A percentile compares a stretch with the other conserved stretches of the same genome.
These are phyloP conservation scores for Dictyostelium firmibasis DNA, from an alignment of 78 protist genomes.

Conservation along the genomic window DNA sequence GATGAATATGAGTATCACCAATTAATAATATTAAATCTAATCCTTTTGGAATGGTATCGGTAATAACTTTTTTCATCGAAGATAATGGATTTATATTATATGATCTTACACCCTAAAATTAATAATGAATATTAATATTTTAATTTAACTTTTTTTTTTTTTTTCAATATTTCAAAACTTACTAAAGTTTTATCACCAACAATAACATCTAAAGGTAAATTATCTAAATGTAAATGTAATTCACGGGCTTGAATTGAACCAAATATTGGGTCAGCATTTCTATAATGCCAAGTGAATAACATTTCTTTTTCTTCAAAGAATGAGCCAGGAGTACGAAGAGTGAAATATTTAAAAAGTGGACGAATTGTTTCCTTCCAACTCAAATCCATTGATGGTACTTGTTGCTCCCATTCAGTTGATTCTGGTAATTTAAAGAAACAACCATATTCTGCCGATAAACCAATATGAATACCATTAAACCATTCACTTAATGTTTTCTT, in stretches of 20 bases:
- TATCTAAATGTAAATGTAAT: slow-evolving; percentile 65
- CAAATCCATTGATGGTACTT: slow-evolving; percentile 54
- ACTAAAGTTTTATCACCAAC: slow-evolving; percentile 72
- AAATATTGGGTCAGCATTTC: slow-evolving; percentile 72
- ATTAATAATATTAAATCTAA: slow-evolving; percentile 50
- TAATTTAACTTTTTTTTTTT: not conserved
- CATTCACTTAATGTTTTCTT: slow-evolving; percentile 68
- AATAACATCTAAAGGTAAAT: slow-evolving; percentile 59
- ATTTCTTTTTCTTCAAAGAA: slow-evolving; percentile 79
- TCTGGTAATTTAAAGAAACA: slow-evolving; percentile 72
- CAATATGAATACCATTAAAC: slow-evolving; percentile 51
- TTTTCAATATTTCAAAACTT: too few relatives aligned
- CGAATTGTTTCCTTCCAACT: slow-evolving; percentile 77
- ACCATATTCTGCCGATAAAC: slow-evolving; percentile 91
- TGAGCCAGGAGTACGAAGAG: slow-evolving; percentile 77
- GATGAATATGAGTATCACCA: slow-evolving; percentile 76
- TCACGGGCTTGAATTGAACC: slow-evolving; percentile 75
- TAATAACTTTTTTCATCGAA: slow-evolving; percentile 34
- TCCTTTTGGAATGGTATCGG: slow-evolving; percentile 47
- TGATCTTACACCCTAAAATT: slow-evolving; percentile 61
- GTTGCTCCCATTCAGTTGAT: slow-evolving; percentile 30
- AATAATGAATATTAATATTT: not conserved
- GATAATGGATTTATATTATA: slow-evolving; percentile 65
- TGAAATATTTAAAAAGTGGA: slow-evolving; percentile 78
- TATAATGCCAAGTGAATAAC: slow-evolving; percentile 81